Base-by-base conservation (phyloP, 352 stramenopile genomes). In the Phytopythium oedochilum region DNA sequence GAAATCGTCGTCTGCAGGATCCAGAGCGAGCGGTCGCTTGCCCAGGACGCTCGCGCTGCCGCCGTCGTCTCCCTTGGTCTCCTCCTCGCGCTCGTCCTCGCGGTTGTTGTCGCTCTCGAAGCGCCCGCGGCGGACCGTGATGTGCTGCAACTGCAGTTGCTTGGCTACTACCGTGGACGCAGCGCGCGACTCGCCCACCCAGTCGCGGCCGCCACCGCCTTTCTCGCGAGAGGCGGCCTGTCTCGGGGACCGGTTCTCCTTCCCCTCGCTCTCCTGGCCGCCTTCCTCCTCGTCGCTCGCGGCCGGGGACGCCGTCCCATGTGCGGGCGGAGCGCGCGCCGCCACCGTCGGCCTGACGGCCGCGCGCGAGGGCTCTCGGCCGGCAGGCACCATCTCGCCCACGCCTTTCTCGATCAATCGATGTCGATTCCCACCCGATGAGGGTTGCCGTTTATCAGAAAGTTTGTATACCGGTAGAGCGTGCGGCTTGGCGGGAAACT, bases 171-270 rank as follows among this genome's bases (percentile, higher is more conserved):
- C 47, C 15, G 44, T 20, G n/a, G 40, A 46, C 40, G 40, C 23
- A 18, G 39, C 25, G 4, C 25, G 18, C 12, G 40, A 46, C 1
- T 6, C 14, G 4, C 11, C 40, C 9, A 14, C 44, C 15, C 44
- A 25, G 44, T 20, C 43, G 25, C 23, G 10, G 22, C 14, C 44
- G 26, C 4, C 55, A 36, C 15, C 57, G 43, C 29, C 49, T 55
- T 42, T 40, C 50, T 55, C 36, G 23, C 29, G n/a, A 7, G 17
- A 2, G 29, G 25, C 49, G 18, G 36, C 36, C 49, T 45, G 31
- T 32, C 49, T 42, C 20, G 61, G 61, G n/a, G 61, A 53, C 25
- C 59, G 53, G 34, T 68, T 68, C 45, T 68, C 61, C 36, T 68
- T 68, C 14, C 61, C 61, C 36, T 55, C 45, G 51, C 25, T 51